phyloP scores from a whole-genome alignment of 108 stramenopile genomes.

The Cyclotella sp. region DNA sequence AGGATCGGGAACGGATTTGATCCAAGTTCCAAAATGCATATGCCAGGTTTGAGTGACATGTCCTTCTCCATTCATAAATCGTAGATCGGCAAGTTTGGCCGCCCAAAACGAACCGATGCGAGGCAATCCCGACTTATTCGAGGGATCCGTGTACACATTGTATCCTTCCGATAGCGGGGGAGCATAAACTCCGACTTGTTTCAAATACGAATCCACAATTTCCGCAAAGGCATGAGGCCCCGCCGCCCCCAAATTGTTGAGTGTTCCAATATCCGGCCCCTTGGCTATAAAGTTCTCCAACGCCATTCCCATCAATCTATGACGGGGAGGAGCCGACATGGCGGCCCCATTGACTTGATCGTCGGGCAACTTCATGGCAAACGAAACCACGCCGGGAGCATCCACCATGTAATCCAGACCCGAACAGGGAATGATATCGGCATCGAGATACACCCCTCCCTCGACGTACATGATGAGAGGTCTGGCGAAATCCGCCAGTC shows the following conservation, averaged over 20 bases:
- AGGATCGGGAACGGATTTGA: neutral
- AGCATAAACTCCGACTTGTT: neutral
- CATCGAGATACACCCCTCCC: neutral
- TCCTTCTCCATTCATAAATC: neutral
- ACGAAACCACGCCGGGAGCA: neutral
- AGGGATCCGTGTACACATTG: neutral
- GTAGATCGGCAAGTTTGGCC: neutral
- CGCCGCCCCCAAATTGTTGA: neutral
- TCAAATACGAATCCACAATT: neutral
- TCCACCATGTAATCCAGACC: conserved; percentile 3
- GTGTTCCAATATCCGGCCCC: neutral
- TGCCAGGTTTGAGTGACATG: neutral
- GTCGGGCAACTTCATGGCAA: neutral
- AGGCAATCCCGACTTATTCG: neutral
- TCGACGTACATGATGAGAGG: conserved; percentile 1
- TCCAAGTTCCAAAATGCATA: neutral
- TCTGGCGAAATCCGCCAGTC: neutral
- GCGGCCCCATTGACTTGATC: neutral
- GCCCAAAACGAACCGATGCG: neutral
- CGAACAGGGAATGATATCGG: neutral
- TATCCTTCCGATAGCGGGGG: neutral
- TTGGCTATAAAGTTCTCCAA: neutral
- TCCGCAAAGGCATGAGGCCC: neutral
- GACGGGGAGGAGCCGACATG: conserved; percentile 2
- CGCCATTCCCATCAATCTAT: neutral